These are phyloP conservation scores for Linum tenue DNA, from an alignment of 345 rosid species.

Conservation along the genomic window DNA sequence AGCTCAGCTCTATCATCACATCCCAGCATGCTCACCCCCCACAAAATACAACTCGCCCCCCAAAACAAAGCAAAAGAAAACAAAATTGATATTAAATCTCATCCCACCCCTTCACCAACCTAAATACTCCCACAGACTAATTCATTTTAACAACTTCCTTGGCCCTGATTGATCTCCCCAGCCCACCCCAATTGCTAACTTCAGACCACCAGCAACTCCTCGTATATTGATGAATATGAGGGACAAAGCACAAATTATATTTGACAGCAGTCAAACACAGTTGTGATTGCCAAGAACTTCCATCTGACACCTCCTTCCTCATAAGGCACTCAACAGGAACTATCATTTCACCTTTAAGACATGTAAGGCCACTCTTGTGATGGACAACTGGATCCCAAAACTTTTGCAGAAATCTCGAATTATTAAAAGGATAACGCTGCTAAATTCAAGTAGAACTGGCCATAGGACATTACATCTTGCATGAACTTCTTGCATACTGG, in stretches of 20 bases:
- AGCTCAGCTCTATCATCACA: conserved; percentile 12
- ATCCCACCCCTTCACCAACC: not conserved
- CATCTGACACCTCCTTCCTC: not conserved
- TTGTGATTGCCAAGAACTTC: not conserved
- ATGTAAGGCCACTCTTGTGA: conserved; percentile 11
- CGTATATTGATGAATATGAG: not conserved
- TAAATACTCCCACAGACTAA: not conserved
- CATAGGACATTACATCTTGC: conserved; percentile 96
- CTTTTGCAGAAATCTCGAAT: conserved; percentile 31
- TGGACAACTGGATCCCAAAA: conserved; percentile 16
- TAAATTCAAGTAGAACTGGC: conserved; percentile 53
- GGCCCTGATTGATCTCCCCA: not conserved
- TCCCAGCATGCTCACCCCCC: not conserved
- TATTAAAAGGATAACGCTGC: conserved; percentile 37
- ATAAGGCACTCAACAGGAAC: not conserved
- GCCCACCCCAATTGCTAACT: not conserved
- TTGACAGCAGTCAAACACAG: not conserved
- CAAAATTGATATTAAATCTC: not conserved
- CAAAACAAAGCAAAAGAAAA: not conserved
- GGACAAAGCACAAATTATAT: not conserved
- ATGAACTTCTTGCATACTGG: conserved; percentile 99
- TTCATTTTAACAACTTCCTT: not conserved
- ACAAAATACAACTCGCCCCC: not conserved
- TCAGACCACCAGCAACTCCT: not conserved
- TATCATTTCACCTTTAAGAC: conserved; percentile 8